Evolutionary conservation across 2,329 filamentous ascomycete genomes (phyloP), one percentile per base, ranked within the genome.

Genomic region (Sporothrix mexicana): DNA sequence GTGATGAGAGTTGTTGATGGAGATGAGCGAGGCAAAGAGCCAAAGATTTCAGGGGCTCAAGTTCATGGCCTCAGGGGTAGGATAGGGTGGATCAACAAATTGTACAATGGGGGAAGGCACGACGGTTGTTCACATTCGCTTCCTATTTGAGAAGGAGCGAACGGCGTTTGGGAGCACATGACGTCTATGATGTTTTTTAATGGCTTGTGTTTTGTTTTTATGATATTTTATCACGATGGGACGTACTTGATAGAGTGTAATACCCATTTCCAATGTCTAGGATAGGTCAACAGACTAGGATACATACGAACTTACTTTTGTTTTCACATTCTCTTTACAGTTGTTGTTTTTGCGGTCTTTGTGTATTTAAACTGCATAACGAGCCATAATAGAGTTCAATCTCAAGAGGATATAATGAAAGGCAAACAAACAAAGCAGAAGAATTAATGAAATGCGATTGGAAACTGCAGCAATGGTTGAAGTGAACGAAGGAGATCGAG

Each of bases 91-190:
- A 15, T 30, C 23, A 68, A 4, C 13, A 51, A 9, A 53, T 68
- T 51, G 64, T 36, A n/a, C 45, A 53, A 51, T 30, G 20, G 51
- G 13, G 59, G 64, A 68, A 68, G 64, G 45, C 45, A 36, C 64
- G 45, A 68, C 51, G 45, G 64, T 25, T 36, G 23, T 7, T 15
- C 59, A 64, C 36, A 17, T n/a, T 45, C 45, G 13, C 23, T 51
- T 20, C 64, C 23, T 17, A 17, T 53, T 36, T 68, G 23, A 49
- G 62, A 51, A 68, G 45, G 64, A 53, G 45, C 64, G 36, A 68
- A 23, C 15, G 64, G 62, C 13, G 62, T 66, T 68, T 10, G 6
- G 62, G 64, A 51, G n/a, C 36, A 36, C 5, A 45, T 57, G 49
- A 69, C 47, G 49, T 43, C 66, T n/a, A 43, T 43, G 30, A 23